These are phyloP conservation scores for Lasiodiplodia sp. DNA, from an alignment of 2,329 filamentous ascomycete species.

Conservation along the genomic window DNA sequence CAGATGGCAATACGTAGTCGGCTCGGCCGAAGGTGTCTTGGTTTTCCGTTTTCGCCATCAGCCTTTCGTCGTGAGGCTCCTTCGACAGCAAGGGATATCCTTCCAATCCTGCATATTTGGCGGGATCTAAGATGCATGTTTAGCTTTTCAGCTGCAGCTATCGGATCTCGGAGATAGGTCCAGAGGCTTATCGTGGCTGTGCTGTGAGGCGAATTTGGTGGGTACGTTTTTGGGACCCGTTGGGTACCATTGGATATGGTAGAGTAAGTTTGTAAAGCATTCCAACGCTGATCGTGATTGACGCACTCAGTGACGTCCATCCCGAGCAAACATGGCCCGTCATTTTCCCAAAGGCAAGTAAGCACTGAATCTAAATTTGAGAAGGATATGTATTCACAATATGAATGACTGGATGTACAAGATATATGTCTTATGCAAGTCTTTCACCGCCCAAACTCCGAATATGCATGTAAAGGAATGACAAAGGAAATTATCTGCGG, in stretches of 20 bases:
- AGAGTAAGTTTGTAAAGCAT: no score
- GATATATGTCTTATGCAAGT: background rate
- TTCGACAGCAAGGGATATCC: background rate
- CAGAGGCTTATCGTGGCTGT: background rate
- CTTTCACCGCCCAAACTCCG: background rate
- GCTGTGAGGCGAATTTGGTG: background rate
- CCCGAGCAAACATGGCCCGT: background rate
- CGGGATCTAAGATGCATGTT: background rate
- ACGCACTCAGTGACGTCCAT: background rate
- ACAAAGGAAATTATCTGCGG: background rate
- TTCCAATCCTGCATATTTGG: background rate
- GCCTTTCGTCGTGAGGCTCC: background rate
- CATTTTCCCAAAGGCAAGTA: background rate
- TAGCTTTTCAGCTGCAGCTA: background rate
- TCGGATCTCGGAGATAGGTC: background rate
- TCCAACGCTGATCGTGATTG: background rate
- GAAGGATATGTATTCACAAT: background rate
- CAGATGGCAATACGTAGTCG: background rate
- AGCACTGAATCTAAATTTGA: background rate
- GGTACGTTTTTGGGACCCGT: background rate
- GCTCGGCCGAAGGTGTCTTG: background rate
- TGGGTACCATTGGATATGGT: background rate
- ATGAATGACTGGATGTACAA: background rate
- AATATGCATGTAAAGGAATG: conserved; percentile 1
- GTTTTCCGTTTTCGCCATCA: background rate